Base-by-base conservation (phyloP, 1,139 yeast species). In the Geotrichum australiense region DNA sequence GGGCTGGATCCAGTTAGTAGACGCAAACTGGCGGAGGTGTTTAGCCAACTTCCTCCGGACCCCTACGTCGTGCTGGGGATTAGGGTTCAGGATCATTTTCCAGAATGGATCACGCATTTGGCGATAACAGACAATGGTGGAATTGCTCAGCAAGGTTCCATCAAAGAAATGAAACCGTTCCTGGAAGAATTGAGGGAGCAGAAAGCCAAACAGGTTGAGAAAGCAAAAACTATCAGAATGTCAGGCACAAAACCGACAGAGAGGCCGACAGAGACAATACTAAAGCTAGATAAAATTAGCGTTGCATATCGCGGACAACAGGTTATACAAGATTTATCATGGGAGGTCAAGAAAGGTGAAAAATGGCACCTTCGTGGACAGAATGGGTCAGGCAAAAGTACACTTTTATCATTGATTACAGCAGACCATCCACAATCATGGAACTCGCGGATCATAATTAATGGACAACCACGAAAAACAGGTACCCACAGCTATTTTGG, bases 341-440 rank as follows among this genome's bases (percentile, higher is more conserved):
- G 96, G 91, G 65, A 63, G 15, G 79, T 87, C 6, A 67, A 69
- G 3, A 66, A 66, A 23, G 94, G 94, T 2, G 82, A 86, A 19
- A 80, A 75, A 53, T 87, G 96, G 95, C 89, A 93, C 57, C 70
- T 91, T 29, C 68, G 81, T 43, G 98, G 98, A 5, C 76, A 79
- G 48, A 91, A 91, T 53, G 98, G 98, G 1, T 72, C 94, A 0
- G 98, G 98, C 1, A 91, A 91, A 57, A 83, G 96, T 3, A 91
- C 98, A 0, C 63, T 91, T 15, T 63, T 91, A 14, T 78, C 96
- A 1, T 62, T 91, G 32, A 69, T 91, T 27, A 86, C 96, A 0
- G 91, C 95, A 2, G 98, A 91, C 55, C 98, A 91, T 57, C 98
- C 98, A 0, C 96, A 91, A 60, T 80, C 96, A 1, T 91, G 97